Percentiles rank a stretch among this genome's conserved stretches.
Evolutionary conservation across 2,329 filamentous ascomycete genomes (phyloP).

Genomic region (Pezizomycotina sp.): DNA sequence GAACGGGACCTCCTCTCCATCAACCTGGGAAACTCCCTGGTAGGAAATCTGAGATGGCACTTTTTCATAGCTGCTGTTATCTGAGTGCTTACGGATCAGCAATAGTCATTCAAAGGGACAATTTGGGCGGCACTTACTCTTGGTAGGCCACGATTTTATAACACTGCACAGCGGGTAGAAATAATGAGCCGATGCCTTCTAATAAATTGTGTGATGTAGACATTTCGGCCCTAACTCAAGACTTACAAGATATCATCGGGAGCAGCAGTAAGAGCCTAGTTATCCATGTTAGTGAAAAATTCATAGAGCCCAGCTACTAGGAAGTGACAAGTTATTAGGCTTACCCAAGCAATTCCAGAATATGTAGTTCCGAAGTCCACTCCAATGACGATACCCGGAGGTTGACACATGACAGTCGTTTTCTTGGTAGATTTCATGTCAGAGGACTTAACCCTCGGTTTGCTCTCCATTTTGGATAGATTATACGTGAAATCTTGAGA

Average conservation of each 20-base stretch:
- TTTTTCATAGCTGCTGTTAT: slow-evolving; percentile 76
- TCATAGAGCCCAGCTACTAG: background rate
- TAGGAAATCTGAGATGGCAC: slow-evolving; percentile 62
- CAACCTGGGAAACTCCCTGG: slow-evolving; percentile 7
- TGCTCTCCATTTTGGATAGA: no score
- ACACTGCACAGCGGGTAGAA: slow-evolving; percentile 2
- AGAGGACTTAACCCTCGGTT: no score
- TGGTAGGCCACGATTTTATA: background rate
- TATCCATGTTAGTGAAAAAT: background rate
- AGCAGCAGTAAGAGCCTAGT: background rate
- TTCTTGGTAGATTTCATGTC: no score
- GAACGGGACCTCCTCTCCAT: slow-evolving; percentile 39
- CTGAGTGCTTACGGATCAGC: slow-evolving; percentile 64
- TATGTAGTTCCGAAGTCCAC: slow-evolving; percentile 44
- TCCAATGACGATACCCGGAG: no score
- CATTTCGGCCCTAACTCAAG: slow-evolving; percentile 3
- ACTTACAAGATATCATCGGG: background rate
- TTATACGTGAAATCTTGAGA: no score
- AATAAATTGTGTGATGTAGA: slow-evolving; percentile 1
- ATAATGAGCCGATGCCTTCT: slow-evolving; percentile 11
- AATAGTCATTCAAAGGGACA: background rate
- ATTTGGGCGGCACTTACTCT: background rate
- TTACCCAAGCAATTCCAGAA: slow-evolving; percentile 9
- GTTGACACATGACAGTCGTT: no score
- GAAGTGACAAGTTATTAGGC: no score